Base-by-base conservation (phyloP, 108 stramenopile species). In the Phaeodactylum tricornutum region DNA sequence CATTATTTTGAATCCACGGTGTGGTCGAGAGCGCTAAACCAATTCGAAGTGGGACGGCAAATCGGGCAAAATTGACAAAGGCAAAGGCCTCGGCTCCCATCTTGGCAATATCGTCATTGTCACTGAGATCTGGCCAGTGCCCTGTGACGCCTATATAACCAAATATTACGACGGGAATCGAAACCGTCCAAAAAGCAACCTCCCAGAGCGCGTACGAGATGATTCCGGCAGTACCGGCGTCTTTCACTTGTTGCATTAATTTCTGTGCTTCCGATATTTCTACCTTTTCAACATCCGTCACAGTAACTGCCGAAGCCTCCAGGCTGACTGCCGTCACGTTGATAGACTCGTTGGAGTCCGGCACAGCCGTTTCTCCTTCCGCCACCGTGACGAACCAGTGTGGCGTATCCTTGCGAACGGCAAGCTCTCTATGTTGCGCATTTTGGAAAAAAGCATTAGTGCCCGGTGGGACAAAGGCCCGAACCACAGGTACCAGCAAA, bases 41-140 rank as follows among this genome's bases (percentile, higher is more conserved):
- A 46, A 92, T 83, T 43, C 90, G 58, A 17, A 92, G 57, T 1
- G 90, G 90, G 8, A 92, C 83, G 4, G 90, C 90, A 45, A 92
- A 80, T 47, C 90, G 59, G 19, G 90, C 90, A 75, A 92, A 81
- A 49, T 87, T 92, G 28, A 80, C 81, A 70, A 92, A 92, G 17
- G 90, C 90, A 73, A 87, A 87, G 8, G 83, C 83, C 69, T 87
- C 85, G 4, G 73, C 85, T 5, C 78, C 76, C 23, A 92, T 39
- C 53, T 87, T 79, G 30, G 74, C 57, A 41, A 79, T 32, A 36
- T 87, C 90, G 27, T 87, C 90, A 21, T 46, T 56, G 51, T 83
- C 71, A 1, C 55, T 50, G 9, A 84, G 64, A 67, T 92, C 81
- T 24, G 85, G 90, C 75, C 76, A 87, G 51, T 82, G 80, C 15